These are phyloP conservation scores for Cymbopogon flexuosus DNA, from an alignment of 202 grass and related monocot genomes.

Conservation along the genomic window DNA sequence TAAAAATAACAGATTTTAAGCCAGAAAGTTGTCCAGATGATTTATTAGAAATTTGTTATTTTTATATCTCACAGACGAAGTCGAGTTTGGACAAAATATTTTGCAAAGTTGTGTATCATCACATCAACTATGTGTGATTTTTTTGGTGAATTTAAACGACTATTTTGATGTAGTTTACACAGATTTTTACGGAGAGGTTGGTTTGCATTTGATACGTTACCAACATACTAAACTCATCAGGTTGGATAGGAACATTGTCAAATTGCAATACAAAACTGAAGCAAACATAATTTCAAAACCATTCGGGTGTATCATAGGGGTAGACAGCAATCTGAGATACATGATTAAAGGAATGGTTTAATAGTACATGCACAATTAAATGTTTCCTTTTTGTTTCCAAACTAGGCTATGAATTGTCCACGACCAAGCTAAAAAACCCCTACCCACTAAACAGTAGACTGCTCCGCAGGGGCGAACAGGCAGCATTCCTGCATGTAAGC, in stretches of 20 bases:
- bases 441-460: slow-evolving; percentile 25
- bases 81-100: no score
- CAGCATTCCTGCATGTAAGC: slow-evolving; percentile 1
- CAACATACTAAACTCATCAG: no score
- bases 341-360: slow-evolving; percentile 20
- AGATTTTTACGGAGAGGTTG: no score
- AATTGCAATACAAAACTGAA: not conserved
- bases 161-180: no score
- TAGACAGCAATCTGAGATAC: slow-evolving; percentile 26
- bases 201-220: no score
- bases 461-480: slow-evolving; percentile 17
- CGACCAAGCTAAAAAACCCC: slow-evolving; percentile 15
- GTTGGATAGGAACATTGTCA: not conserved
- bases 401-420: slow-evolving; percentile 38
- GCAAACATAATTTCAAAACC: slow-evolving; percentile 7
- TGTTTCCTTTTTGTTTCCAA: slow-evolving; percentile 27
- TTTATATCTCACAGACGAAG: no score
- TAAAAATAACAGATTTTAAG: no score
- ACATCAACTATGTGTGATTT: no score
- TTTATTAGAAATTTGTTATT: no score
- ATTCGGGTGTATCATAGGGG: not conserved
- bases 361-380: slow-evolving; percentile 40
- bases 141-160: no score
- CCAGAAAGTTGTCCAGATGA: no score
- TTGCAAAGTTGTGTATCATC: no score